Evolutionary conservation across 495 filamentous ascomycete genomes (phyloP).

Genomic region (Diplogelasinospora grovesii): DNA sequence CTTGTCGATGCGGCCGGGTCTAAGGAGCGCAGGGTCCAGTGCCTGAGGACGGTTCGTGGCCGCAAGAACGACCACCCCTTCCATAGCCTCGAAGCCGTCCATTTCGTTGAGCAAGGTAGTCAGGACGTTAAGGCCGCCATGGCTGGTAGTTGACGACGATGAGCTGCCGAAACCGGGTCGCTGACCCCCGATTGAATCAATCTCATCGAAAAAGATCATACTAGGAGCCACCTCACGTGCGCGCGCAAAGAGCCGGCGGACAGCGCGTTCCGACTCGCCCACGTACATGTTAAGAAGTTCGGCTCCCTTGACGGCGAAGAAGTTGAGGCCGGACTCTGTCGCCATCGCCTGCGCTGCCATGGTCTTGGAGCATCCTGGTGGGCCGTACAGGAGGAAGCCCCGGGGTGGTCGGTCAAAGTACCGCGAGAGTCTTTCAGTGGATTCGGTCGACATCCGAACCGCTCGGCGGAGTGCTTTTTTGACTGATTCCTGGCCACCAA

Average conservation of each 20-base stretch:
- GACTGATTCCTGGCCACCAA: slow-evolving; percentile 79
- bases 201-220: slow-evolving; percentile 98
- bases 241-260: slow-evolving; percentile 83
- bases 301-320: slow-evolving; percentile 92
- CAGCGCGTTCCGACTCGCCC: slow-evolving; percentile 84
- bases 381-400: slow-evolving; percentile 87
- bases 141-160: slow-evolving; percentile 24
- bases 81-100: slow-evolving; percentile 85
- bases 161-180: slow-evolving; percentile 42
- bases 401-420: slow-evolving; percentile 50
- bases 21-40: slow-evolving; percentile 79
- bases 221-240: slow-evolving; percentile 80
- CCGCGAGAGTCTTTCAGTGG: slow-evolving; percentile 54
- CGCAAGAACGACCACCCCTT: slow-evolving; percentile 82
- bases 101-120: slow-evolving; percentile 93
- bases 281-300: slow-evolving; percentile 97
- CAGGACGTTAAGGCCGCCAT: slow-evolving; percentile 67
- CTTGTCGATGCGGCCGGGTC: slow-evolving; percentile 81
- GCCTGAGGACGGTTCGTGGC: slow-evolving; percentile 89
- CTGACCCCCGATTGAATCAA: slow-evolving; percentile 83
- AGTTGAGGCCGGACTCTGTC: slow-evolving; percentile 86
- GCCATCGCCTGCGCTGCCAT: slow-evolving; percentile 89
- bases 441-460: slow-evolving; percentile 27
- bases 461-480: slow-evolving; percentile 50
- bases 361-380: slow-evolving; percentile 94